A percentile compares a stretch with the other conserved stretches of the same genome.
Evolutionary conservation across 1,139 yeast genomes (phyloP).

Genomic region (Lizanozyma gosingica): DNA sequence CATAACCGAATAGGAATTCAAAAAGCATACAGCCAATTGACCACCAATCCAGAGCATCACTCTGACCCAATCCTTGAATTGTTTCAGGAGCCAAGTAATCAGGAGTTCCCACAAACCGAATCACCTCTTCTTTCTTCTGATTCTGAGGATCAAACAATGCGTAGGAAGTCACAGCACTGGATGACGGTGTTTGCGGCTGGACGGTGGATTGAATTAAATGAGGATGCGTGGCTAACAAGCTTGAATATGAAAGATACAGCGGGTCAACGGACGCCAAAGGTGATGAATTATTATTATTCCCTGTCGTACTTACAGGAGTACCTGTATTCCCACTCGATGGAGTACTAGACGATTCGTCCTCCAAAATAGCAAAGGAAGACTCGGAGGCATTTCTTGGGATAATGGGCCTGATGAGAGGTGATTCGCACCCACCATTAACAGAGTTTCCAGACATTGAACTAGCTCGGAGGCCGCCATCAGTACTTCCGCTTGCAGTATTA

Average conservation of each 20-base stretch:
- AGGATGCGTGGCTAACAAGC: not conserved
- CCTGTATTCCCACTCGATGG: not conserved
- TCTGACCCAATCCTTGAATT: conserved; percentile 76
- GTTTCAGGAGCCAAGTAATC: conserved; percentile 98
- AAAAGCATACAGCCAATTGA: conserved; percentile 91
- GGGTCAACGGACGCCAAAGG: not conserved
- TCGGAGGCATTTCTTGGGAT: conserved; percentile 34
- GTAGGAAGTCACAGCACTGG: conserved; percentile 17
- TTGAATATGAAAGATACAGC: not conserved
- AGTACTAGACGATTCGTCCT: conserved; percentile 23
- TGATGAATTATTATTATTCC: not conserved
- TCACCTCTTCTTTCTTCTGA: conserved; percentile 29
- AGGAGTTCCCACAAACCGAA: conserved; percentile 89
- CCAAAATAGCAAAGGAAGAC: conserved; percentile 34
- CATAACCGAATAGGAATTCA: conserved; percentile 87
- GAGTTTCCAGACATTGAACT: conserved; percentile 5
- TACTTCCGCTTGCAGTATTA: not conserved
- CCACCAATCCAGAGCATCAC: conserved; percentile 96
- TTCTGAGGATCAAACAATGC: conserved; percentile 68
- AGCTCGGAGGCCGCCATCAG: not conserved
- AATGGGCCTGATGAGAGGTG: conserved; percentile 27
- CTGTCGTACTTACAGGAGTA: not conserved
- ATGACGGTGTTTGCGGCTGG: not conserved
- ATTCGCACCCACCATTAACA: conserved; percentile 25
- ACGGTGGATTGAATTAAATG: not conserved